Base-by-base conservation (phyloP, 495 filamentous ascomycete species). In the Penicillium turbatum region DNA sequence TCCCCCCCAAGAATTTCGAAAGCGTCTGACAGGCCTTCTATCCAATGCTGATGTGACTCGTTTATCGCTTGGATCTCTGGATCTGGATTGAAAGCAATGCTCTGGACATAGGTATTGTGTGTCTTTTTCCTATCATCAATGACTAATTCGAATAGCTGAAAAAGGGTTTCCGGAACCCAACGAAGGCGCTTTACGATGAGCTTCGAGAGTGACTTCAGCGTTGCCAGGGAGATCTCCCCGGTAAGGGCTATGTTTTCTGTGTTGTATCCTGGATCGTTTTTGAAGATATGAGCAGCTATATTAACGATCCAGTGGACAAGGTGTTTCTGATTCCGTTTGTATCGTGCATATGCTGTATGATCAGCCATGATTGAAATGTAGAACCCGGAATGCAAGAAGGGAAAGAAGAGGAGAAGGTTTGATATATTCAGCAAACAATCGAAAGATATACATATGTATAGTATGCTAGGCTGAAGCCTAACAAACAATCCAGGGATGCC, bases 261-360 rank as follows among this genome's bases (percentile, higher is more conserved):
- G 40, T 10, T 27, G 8, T 43, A 10, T n/a, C 21, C 27, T 10
- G 40, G 24, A 9, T 11, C 27, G n/a, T 15, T 43, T 37, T 56
- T 51, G 56, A 71, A 62, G 47, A 73, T 63, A 34, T 24, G 45
- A 47, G 71, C 73, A 24, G 67, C 67, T 29, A 60, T 42, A 39
- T 65, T 53, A 16, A 74, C 62, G 26, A 78, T 70, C 72, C 70
- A 79, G 47, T 65, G 74, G 39, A 72, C 42, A 4, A 77, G 63
- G 2, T 61, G 47, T 24, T 51, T 70, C 8, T 67, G 65, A 48
- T 79, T 65, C 35, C 58, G 66, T 53, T 71, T 77, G 59, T 74
- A 76, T 24, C n/a, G 27, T 1, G 13, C 11, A 26, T 43, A 43
- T 43, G 40, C 11, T 11, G 27, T 43, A 5, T 13, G 40, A 12